Evolutionary conservation across 1,139 yeast species (phyloP).

Genomic region (Geotrichum aggregatum): DNA sequence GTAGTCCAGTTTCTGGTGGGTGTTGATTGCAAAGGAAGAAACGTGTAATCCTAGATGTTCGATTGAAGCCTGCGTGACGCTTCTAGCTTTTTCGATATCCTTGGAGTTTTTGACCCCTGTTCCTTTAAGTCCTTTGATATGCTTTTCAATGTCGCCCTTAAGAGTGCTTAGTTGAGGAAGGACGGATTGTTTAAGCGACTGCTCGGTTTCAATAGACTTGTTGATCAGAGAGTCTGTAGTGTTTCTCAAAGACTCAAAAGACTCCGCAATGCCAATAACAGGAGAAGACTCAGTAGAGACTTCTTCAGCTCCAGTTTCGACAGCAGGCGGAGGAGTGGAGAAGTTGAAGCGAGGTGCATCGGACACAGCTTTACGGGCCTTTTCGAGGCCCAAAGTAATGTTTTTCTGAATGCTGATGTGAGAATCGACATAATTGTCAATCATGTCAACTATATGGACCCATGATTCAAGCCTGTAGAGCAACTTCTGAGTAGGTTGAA

Average conservation of each 20-base stretch:
- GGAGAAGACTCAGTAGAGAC: constrained; percentile 17
- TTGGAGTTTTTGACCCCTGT: constrained; percentile 37
- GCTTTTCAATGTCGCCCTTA: constrained; percentile 41
- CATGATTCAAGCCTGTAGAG: constrained; percentile 39
- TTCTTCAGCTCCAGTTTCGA: constrained; percentile 15
- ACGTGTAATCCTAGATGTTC: constrained; percentile 39
- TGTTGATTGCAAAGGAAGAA: constrained; percentile 28
- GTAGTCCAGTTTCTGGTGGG: constrained; percentile 38
- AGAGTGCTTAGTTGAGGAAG: constrained; percentile 39
- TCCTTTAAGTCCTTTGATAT: constrained; percentile 39
- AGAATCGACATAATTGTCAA: constrained; percentile 35
- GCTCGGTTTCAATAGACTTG: constrained; percentile 37
- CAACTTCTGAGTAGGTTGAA: constrained; percentile 39
- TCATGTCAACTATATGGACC: constrained; percentile 35
- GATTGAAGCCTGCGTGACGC: constrained; percentile 37
- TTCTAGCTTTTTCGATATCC: constrained; percentile 41
- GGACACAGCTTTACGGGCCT: constrained; percentile 35
- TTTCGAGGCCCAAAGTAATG: constrained; percentile 33
- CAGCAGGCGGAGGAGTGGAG: constrained; percentile 10
- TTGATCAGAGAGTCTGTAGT: constrained; percentile 36
- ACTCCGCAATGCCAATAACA: constrained; percentile 36
- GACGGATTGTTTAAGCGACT: constrained; percentile 34
- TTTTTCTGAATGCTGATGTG: constrained; percentile 32
- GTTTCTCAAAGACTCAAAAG: constrained; percentile 35
- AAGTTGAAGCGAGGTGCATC: constrained; percentile 38